Base-by-base conservation (phyloP, 108 stramenopile genomes). In the Cyclostephanos invisitatus region DNA sequence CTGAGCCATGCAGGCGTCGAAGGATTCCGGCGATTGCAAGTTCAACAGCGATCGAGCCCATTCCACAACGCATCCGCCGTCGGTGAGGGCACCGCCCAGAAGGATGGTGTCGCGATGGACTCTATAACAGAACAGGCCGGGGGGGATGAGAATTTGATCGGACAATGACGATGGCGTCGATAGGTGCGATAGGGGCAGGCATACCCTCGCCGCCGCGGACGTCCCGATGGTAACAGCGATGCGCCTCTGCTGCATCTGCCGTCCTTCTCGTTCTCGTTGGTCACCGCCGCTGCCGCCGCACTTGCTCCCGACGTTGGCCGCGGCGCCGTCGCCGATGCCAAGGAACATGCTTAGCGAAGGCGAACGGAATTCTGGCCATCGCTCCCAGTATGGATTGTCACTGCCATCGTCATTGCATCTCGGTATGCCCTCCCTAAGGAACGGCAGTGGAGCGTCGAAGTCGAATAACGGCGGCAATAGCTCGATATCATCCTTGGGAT, bases 221-320 rank as follows among this genome's bases (percentile, higher is more conserved):
- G 93, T 94, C 20, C 94, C 94, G 24, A 95, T 80, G 10, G 94
- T 95, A 46, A 92, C 91, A 24, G 90, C 91, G 17, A 95, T 89
- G 37, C 91, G 91, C 37, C 63, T 37, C 60, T 61, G 20, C 59
- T 37, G n/a, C 28, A 20, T n/a, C 5, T 14, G 21, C 25, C 38
- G 18, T 21, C 21, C 55, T 47, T 6, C 25, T 40, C 11, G 40
- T 40, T 11, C 40, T 46, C 17, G 29, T 37, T 50, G 27, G n/a
- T 60, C 14, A 3, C 65, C 25, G 6, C 68, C 57, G 40, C 73
- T 32, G 6, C 68, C 57, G 40, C 73, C 66, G 54, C 91, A 91
- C 66, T 91, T 91, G 67, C 85, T 86, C 15, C 93, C 93, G 67
- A 91, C 72, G 67, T 95, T 95, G 47, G 93, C 93, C 68, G 89